These are phyloP conservation scores for Diaporthe velutina DNA, from an alignment of 2,329 filamentous ascomycete genomes.

Conservation along the genomic window DNA sequence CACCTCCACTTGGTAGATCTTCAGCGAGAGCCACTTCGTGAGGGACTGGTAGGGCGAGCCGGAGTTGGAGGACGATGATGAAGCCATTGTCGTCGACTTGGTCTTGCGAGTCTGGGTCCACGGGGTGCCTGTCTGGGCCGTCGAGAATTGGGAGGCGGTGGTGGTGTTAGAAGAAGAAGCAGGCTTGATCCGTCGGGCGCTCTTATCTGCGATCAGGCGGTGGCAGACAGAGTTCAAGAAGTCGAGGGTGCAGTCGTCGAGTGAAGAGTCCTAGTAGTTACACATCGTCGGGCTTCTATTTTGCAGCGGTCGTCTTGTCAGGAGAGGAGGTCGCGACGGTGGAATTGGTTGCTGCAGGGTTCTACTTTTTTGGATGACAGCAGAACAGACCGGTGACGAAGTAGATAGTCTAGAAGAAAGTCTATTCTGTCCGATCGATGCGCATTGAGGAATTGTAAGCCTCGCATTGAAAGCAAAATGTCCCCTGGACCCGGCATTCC, in stretches of 20 bases:
- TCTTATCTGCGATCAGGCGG: background rate
- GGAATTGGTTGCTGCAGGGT: background rate
- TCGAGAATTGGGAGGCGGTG: background rate
- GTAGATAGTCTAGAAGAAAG: background rate
- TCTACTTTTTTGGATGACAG: background rate
- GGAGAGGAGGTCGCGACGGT: background rate
- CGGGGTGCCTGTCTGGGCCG: background rate
- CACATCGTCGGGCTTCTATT: slow-evolving; percentile 3
- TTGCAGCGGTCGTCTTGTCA: background rate
- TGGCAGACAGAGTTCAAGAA: slow-evolving; percentile 5
- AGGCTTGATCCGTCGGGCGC: background rate
- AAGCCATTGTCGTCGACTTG: slow-evolving; percentile 51
- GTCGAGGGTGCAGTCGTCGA: slow-evolving; percentile 25
- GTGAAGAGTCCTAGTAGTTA: slow-evolving; percentile 19
- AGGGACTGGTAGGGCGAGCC: slow-evolving; percentile 60
- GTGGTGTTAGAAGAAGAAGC: background rate
- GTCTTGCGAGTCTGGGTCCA: background rate
- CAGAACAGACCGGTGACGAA: slow-evolving; percentile 11
- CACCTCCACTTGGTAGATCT: slow-evolving; percentile 98
- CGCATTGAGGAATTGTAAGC: slow-evolving; percentile 14
- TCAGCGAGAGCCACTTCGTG: slow-evolving; percentile 89
- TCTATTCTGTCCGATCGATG: slow-evolving; percentile 9
- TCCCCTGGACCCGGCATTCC: slow-evolving; percentile 25
- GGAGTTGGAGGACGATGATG: slow-evolving; percentile 44
- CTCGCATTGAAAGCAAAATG: slow-evolving; percentile 27